phyloP scores from a whole-genome alignment of 2,329 filamentous ascomycete species.

The Fusarium brachygibbosum region DNA sequence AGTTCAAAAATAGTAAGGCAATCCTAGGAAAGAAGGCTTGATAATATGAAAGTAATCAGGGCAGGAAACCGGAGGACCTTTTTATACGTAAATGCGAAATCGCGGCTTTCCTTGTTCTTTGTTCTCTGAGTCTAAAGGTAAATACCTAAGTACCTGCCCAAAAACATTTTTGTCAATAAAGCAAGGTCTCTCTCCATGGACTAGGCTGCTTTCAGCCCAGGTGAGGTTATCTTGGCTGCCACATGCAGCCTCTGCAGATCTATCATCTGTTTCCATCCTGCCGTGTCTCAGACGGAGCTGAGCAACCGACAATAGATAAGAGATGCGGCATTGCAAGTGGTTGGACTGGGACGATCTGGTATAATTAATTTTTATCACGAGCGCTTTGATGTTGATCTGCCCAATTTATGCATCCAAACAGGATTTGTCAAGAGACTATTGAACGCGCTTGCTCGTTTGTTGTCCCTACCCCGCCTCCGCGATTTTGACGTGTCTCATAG shows the following conservation, averaged over 20 bases:
- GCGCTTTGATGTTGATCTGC: background rate
- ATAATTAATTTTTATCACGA: background rate
- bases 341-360: background rate
- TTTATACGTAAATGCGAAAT: background rate
- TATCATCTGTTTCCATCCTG: background rate
- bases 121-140: rapidly evolving
- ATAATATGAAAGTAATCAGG: rapidly evolving
- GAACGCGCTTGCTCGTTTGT: background rate
- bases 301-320: background rate
- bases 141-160: background rate
- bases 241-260: background rate
- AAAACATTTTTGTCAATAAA: background rate
- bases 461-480: background rate
- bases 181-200: rapidly evolving
- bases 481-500: background rate
- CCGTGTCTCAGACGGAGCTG: background rate
- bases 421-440: background rate
- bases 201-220: background rate
- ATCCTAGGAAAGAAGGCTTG: background rate
- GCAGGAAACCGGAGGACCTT: background rate
- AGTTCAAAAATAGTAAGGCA: rapidly evolving
- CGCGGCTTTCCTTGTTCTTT: too few relatives aligned
- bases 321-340: background rate
- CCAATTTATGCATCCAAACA: background rate
- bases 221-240: background rate